Base-by-base conservation (phyloP, 1,284 basidiomycete species). In the Cryptococcus sp. region DNA sequence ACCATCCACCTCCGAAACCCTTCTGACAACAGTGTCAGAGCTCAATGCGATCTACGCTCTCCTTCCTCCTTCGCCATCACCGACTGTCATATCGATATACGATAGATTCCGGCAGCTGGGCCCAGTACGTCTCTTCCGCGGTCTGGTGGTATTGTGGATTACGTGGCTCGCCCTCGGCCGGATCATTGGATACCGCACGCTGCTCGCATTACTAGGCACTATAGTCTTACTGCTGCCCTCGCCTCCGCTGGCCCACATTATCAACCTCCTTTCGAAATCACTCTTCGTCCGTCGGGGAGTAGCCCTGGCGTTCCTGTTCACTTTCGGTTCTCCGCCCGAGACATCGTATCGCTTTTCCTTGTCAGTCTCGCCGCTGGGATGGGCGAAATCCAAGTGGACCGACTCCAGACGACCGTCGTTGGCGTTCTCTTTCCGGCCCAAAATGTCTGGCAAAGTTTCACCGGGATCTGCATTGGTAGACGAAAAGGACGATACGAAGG, bases 1-100 rank as follows among this genome's bases (percentile, higher is more conserved):
- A 5, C 82, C 83, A 0, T 75, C 80, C 0, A 88, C 88, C 0
- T 87, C 90, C 63, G 77, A 83, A n/a, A 82, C 83, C n/a, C 73
- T 92, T 0, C 72, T 80, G 1, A 49, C 63, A 3, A 77, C 79
- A 1, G 58, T 81, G 7, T 67, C 75, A 23, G 75, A 80, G 57
- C 63, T 80, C 50, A 69, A 79, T 54, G 68, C 70, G 20, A 72
- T 80, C 55, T 66, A 78, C 51, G 70, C 73, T 2, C 61, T 79
- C 10, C 58, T 80, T 1, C 71, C 76, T 16, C 69, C 72, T 10
- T 72, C 71, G 1, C 71, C 73, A 15, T 27, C 71, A 15, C 65
- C 70, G 5, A 58, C 55, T 3, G 39, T 66, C 22, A 40, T 58
- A 10, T 58, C 55, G 7, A 25, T 66, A n/a, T 76, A 75, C 53